Base-by-base conservation (phyloP, 768 basidiomycete genomes). In the Nidularia pulvinata region DNA sequence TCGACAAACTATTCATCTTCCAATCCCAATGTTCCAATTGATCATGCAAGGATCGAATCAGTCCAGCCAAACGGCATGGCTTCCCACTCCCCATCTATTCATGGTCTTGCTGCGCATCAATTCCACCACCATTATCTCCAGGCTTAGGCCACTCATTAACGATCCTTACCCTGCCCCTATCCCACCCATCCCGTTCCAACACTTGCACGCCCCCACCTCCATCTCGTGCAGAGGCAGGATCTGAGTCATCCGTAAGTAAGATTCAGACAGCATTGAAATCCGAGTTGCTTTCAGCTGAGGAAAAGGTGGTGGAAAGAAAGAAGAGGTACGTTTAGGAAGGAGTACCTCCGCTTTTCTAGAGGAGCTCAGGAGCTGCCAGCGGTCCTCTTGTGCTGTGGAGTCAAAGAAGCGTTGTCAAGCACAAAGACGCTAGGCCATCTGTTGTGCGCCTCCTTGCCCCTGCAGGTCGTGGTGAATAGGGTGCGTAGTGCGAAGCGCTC, bases 321-420 rank as follows among this genome's bases (percentile, higher is more conserved):
- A 19, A 19, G 19, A 19, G 19, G 19, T 19, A 19, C 19, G 19
- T 2, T 78, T 78, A 6, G 67, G 51, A 5, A 69, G 55, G 5
- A 81, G 51, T 51, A 79, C 81, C 52, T 81, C 81, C 80, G 7
- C 81, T 65, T 77, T 81, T 1, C 81, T 80, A 10, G 78, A 78
- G 0, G 76, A 75, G 1, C 79, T 81, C 1, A 70, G 68, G 0
- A 79, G 79, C 54, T 81, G 63, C 49, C 75, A 67, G 13, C 65
- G 65, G 25, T 66, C 61, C 45, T 60, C 59, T 1, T 56, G 57
- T 10, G 62, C 65, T 19, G 19, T 19, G 19, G 19, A 19, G 7
- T 57, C 56, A n/a, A 54, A 48, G 0, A 52, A 35, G 9, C 55
- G 52, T 10, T 50, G 14, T 44, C 36, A n/a, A 82, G 68, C 7